A percentile compares a stretch with the other conserved stretches of the same genome.
These are phyloP conservation scores for Phaeosphaeriaceae sp. DNA, from an alignment of 2,329 filamentous ascomycete genomes.

Conservation along the genomic window DNA sequence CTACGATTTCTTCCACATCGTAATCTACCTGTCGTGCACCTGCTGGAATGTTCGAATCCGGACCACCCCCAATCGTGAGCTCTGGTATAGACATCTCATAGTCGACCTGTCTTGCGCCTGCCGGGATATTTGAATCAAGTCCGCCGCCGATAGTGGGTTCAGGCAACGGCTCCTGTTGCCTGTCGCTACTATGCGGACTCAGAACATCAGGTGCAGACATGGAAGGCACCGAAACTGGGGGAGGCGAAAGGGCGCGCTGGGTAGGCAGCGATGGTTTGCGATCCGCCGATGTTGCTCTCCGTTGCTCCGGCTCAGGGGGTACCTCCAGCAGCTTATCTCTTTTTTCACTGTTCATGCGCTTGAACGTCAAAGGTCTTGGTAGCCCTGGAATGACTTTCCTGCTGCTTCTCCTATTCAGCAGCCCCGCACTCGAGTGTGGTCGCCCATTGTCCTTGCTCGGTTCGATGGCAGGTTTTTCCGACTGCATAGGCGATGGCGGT, in stretches of 20 bases:
- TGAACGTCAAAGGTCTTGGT: conserved; percentile 78
- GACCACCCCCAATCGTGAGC: conserved; percentile 39
- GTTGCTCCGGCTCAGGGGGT: conserved; percentile 67
- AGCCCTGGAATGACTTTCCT: conserved; percentile 77
- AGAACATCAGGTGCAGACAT: conserved; percentile 50
- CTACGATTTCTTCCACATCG: conserved; percentile 28
- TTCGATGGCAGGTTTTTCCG: conserved; percentile 2
- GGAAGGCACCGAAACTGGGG: conserved; percentile 44
- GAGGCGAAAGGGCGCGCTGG: conserved; percentile 53
- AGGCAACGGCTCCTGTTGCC: conserved; percentile 25
- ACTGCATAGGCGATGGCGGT: neutral
- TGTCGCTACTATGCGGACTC: conserved; percentile 35
- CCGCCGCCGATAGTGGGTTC: conserved; percentile 41
- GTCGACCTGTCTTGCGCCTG: conserved; percentile 21
- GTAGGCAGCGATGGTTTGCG: conserved; percentile 67
- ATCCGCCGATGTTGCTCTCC: conserved; percentile 75
- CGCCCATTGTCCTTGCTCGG: conserved; percentile 42
- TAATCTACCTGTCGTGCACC: conserved; percentile 45
- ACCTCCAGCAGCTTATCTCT: conserved; percentile 74
- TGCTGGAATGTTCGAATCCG: conserved; percentile 29
- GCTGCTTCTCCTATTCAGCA: conserved; percentile 39
- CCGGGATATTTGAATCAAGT: conserved; percentile 28
- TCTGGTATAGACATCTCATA: conserved; percentile 15
- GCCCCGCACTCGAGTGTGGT: conserved; percentile 41
- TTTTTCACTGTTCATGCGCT: conserved; percentile 80